Evolutionary conservation across 805 yeast species (phyloP).

Genomic region (Nakazawaea laoshanensis): DNA sequence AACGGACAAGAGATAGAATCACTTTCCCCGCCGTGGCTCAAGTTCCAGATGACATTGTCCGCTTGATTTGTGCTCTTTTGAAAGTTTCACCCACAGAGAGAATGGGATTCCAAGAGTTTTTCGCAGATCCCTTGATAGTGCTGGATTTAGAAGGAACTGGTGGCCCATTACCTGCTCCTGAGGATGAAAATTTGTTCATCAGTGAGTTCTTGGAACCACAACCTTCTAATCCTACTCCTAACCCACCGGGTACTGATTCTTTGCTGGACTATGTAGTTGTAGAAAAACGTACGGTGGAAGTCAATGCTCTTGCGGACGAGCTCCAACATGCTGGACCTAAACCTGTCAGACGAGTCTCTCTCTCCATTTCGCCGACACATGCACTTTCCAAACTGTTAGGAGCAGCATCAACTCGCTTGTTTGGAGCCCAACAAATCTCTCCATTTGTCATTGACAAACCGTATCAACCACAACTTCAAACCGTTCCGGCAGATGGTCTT

Average conservation of each 20-base stretch:
- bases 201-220: constrained; percentile 53
- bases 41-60: constrained; percentile 56
- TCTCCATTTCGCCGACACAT: constrained; percentile 72
- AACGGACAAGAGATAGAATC: constrained; percentile 70
- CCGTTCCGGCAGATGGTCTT: constrained; percentile 21
- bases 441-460: constrained; percentile 7
- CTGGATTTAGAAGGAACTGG: constrained; percentile 43
- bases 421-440: constrained; percentile 36
- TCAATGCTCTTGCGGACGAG: constrained; percentile 92
- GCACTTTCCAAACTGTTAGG: constrained; percentile 82
- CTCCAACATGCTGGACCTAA: constrained; percentile 56
- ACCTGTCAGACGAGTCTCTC: constrained; percentile 52
- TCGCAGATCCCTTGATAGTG: constrained; percentile 59
- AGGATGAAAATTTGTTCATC: constrained; percentile 73
- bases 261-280: constrained; percentile 78
- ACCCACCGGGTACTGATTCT: constrained; percentile 12
- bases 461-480: constrained; percentile 18
- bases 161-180: constrained; percentile 56
- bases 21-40: constrained; percentile 64
- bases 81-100: constrained; percentile 83
- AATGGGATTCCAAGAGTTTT: constrained; percentile 83
- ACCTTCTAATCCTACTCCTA: background rate
- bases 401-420: constrained; percentile 78
- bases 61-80: constrained; percentile 66
- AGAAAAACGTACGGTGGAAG: constrained; percentile 91